Conservation (phyloP, 495 filamentous ascomycete species). For the Neurospora sp. region DNA sequence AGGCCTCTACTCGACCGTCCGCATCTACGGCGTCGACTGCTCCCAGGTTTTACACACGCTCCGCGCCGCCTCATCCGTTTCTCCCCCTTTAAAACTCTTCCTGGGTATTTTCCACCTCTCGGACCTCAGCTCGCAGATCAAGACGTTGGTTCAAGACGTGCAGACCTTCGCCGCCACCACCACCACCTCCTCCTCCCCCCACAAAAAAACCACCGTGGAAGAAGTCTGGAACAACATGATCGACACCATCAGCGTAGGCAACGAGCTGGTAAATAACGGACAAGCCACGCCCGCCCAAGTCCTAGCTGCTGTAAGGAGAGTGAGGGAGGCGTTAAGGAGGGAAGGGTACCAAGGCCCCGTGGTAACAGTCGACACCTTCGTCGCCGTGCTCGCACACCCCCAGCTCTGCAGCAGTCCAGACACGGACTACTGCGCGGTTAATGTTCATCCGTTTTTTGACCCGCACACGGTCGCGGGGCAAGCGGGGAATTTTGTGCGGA, state of each 20-base stretch:
- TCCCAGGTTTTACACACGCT: slow-evolving; percentile 54
- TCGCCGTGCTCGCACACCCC: slow-evolving; percentile 53
- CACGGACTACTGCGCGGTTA: slow-evolving; percentile 71
- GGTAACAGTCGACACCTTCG: slow-evolving; percentile 70
- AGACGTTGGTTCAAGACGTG: slow-evolving; percentile 40
- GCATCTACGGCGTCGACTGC: slow-evolving; percentile 77
- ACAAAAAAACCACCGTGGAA: not conserved
- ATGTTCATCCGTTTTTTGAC: slow-evolving; percentile 81
- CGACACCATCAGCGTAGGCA: slow-evolving; percentile 66
- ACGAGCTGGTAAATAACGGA: slow-evolving; percentile 65
- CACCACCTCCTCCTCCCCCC: not conserved
- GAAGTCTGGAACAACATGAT: slow-evolving; percentile 45
- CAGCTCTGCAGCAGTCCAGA: slow-evolving; percentile 48
- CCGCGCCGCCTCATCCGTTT: slow-evolving; percentile 42
- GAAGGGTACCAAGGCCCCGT: slow-evolving; percentile 62
- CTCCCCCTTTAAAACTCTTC: slow-evolving; percentile 51
- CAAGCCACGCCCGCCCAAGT: slow-evolving; percentile 41
- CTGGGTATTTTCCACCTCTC: slow-evolving; percentile 60
- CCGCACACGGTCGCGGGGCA: slow-evolving; percentile 4
- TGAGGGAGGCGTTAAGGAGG: too few species aligned
- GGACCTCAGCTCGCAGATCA: slow-evolving; percentile 41
- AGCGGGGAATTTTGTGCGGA: too few species aligned
- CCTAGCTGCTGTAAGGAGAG: slow-evolving; percentile 9
- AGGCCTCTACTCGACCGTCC: slow-evolving; percentile 47
- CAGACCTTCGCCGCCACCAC: slow-evolving; percentile 5